Percentiles rank a stretch among this genome's conserved stretches.
Evolutionary conservation across 768 basidiomycete species (phyloP).

Genomic region (Auriscalpium orientale): DNA sequence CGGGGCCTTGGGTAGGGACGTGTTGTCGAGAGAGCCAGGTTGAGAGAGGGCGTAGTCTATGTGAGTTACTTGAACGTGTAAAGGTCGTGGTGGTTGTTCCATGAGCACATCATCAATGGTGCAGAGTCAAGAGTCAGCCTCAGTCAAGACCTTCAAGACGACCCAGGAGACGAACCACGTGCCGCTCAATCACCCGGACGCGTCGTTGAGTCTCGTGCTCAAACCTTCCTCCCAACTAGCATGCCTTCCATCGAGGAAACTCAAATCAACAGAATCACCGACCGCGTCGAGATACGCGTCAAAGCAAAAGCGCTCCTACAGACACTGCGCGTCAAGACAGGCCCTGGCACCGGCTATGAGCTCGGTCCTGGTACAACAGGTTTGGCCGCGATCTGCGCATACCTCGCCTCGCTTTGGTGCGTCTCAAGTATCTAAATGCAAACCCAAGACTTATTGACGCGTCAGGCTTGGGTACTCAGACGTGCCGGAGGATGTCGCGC

Average conservation of each 20-base stretch:
- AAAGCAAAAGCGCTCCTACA: slow-evolving; percentile 28
- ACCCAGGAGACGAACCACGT: too few species aligned
- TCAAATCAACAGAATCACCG: slow-evolving; percentile 8
- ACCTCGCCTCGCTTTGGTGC: slow-evolving; percentile 42
- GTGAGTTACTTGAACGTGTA: slow-evolving; percentile 41
- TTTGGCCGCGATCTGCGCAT: slow-evolving; percentile 43
- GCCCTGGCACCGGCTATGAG: slow-evolving; percentile 42
- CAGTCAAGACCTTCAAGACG: too few species aligned
- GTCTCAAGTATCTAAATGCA: not conserved
- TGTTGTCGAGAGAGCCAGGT: slow-evolving; percentile 59
- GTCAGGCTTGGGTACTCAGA: slow-evolving; percentile 23
- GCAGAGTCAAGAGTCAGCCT: too few species aligned
- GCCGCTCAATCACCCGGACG: too few species aligned
- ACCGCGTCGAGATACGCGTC: slow-evolving; percentile 25
- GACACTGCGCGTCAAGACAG: slow-evolving; percentile 33
- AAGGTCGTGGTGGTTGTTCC: slow-evolving; percentile 8
- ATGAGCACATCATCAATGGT: not conserved
- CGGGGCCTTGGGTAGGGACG: slow-evolving; percentile 56
- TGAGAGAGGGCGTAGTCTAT: slow-evolving; percentile 58
- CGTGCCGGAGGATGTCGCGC: slow-evolving; percentile 23
- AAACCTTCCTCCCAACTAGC: not conserved
- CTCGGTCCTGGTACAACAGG: slow-evolving; percentile 31
- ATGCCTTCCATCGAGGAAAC: slow-evolving; percentile 13
- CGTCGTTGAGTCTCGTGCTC: not conserved
- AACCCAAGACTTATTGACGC: not conserved